Base-by-base conservation (phyloP, 805 yeast species). In the Peterozyma xylosa region DNA sequence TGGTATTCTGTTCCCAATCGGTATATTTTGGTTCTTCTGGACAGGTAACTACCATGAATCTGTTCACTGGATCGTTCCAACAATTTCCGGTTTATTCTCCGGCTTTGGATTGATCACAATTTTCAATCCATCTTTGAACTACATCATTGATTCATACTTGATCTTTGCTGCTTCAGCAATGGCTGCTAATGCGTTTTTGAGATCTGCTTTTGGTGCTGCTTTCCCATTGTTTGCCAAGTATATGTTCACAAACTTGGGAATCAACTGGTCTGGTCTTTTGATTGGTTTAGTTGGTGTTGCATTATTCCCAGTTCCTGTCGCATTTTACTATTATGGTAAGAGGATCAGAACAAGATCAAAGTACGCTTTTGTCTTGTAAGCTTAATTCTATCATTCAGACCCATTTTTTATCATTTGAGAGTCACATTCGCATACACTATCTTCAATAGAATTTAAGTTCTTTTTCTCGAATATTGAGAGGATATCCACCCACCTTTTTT, bases 1-100 rank as follows among this genome's bases (percentile, higher is more conserved):
- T 30, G 80, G 82, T 18, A 50, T 86, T 43, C 57, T 73, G 9
- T 86, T 89, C 67, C 83, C 95, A 29, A 68, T 78, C 42, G 96
- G 96, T 42, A 67, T 88, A 49, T 71, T 88, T 55, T 85, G 96
- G 96, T 71, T 89, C 60, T 77, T 86, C 45, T 89, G 96, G 96
- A 68, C 91, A 9, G 96, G 96, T 57, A 74, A 77, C 50, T 89
- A 80, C 62, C 81, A 76, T 40, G 62, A 80, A 33, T 62, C 63
- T 37, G 76, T 86, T 34, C 96, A 82, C 57, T 89, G 91, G 91
- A 81, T 33, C 5, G 42, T 32, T n/a, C 43, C 41, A 11, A 16
- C 45, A 1, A 34, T 32, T 5, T 41, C 45, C 3, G 43, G 45
- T 13, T 7, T 42, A 9, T 51, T 74, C 16, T 70, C 76, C 43